Base-by-base conservation (phyloP, 768 basidiomycete species). In the Termitomyces sp. region DNA sequence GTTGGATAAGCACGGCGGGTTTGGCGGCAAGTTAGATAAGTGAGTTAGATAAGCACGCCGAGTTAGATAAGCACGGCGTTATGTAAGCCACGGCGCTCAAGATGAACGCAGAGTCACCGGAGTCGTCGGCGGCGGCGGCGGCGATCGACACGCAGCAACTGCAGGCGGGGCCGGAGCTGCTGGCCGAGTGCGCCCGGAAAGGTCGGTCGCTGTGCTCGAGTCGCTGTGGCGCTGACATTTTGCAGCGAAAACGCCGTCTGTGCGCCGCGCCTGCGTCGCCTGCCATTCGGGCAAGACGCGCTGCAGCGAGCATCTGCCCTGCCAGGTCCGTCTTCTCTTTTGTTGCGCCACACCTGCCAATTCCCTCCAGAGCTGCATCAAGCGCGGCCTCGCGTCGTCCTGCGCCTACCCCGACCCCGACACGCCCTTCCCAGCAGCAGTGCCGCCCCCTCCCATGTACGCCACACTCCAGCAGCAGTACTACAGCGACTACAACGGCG, bases 321-420 rank as follows among this genome's bases (percentile, higher is more conserved):
- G 91, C 74, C 90, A 91, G 84, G 89, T 88, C 63, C 12, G 7
- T 56, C 20, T 47, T 47, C 48, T 34, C 34, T 34, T 34, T 34
- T 34, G 5, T 34, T 8, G 34, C 34, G 34, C 34, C 4, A 8
- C 34, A 4, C 5, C 34, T 8, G 34, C 34, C 34, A 34, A 34
- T 34, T 25, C 20, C 34, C 46, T 58, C 37, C 72, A 92, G 91
- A 91, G 87, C 72, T 92, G 91, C 68, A 80, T 92, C 69, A 92
- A 92, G 75, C 84, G 91, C 57, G 91, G 91, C 20, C 78, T 91
- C 57, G 90, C 87, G 32, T 73, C 80, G 2, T 72, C 81, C 17
- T 92, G 91, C 69, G 78, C 88, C 14, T 92, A 92, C 71, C 90
- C 91, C 29, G 91, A 92, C 73, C 89, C 89, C 40, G 90, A 92